phyloP scores from a whole-genome alignment of 2,329 filamentous ascomycete genomes.

The Emmonsiellopsis sp. region DNA sequence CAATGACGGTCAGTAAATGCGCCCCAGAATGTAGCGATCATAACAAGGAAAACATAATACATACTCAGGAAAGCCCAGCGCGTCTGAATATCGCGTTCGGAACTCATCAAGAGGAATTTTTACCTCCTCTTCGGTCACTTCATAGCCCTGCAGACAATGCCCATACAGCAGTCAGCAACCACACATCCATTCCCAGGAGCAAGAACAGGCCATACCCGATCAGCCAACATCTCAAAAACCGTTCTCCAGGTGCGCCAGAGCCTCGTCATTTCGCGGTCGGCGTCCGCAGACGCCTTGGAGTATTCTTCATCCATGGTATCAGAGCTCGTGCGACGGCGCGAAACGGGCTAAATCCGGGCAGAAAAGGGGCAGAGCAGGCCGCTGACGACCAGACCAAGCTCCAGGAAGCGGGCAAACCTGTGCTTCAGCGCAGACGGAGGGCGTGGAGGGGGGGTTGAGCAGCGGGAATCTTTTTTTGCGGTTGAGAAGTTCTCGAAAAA shows the following conservation, averaged over 20 bases:
- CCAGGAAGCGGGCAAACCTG: background rate
- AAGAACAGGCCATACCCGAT: slow-evolving; percentile 55
- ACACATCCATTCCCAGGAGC: slow-evolving; percentile 2
- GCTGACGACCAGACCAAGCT: background rate
- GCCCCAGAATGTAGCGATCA: background rate
- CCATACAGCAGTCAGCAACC: slow-evolving; percentile 10
- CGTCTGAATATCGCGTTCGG: slow-evolving; percentile 58
- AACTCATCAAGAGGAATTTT: slow-evolving; percentile 80
- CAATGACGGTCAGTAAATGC: background rate
- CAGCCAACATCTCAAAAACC: slow-evolving; percentile 86
- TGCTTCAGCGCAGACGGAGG: too few relatives aligned
- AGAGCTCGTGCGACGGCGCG: slow-evolving; percentile 6
- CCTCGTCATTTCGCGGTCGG: slow-evolving; percentile 44
- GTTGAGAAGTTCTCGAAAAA: slow-evolving; percentile 19
- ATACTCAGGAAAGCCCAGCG: slow-evolving; percentile 68
- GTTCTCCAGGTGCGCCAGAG: slow-evolving; percentile 94
- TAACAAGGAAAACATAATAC: slow-evolving; percentile 18
- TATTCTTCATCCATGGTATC: slow-evolving; percentile 31
- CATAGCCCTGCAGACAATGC: slow-evolving; percentile 63
- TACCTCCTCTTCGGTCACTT: slow-evolving; percentile 81
- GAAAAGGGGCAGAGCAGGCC: background rate
- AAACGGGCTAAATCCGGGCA: background rate
- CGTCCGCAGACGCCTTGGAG: slow-evolving; percentile 25
- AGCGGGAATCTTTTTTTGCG: background rate
- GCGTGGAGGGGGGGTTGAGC: background rate